Percentiles rank a stretch among this genome's conserved stretches.
phyloP scores from a whole-genome alignment of 306 rosid species.

The Sechiopsis laciniata region DNA sequence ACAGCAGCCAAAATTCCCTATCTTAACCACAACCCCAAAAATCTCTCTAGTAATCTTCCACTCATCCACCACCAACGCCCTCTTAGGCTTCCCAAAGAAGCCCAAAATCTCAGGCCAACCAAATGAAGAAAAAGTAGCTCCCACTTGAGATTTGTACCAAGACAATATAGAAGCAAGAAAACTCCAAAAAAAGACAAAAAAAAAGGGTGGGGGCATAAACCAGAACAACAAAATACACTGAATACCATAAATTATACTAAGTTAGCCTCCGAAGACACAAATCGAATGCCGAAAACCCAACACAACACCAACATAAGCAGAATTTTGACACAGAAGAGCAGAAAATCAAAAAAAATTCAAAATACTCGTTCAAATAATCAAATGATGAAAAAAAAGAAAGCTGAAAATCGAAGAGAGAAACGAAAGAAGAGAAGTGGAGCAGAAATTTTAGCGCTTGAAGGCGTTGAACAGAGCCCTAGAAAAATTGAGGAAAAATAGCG shows the following conservation, averaged over 20 bases:
- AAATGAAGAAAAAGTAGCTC: slow-evolving; percentile 20
- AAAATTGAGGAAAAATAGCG: neutral
- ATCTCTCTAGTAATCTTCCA: slow-evolving; percentile 72
- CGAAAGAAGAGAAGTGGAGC: neutral
- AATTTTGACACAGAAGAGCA: neutral
- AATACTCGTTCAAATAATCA: neutral
- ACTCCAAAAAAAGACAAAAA: slow-evolving; percentile 18
- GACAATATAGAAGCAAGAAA: slow-evolving; percentile 13
- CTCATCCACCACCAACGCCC: slow-evolving; percentile 65
- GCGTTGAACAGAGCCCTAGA: neutral
- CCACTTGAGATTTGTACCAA: slow-evolving; percentile 12
- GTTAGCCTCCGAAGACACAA: neutral
- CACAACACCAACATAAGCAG: neutral
- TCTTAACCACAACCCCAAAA: slow-evolving; percentile 48
- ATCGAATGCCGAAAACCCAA: neutral
- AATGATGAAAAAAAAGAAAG: neutral
- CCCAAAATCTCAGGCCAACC: slow-evolving; percentile 82
- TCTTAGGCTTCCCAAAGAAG: slow-evolving; percentile 66
- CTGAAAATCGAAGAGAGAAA: neutral
- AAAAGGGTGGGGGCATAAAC: slow-evolving; percentile 11
- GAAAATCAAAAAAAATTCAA: neutral
- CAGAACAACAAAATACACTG: slow-evolving; percentile 1
- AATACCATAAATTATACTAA: neutral
- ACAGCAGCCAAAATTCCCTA: slow-evolving; percentile 74
- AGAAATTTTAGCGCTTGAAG: too few species aligned